These are phyloP conservation scores for Hypomontagnella submonticulosa DNA, from an alignment of 495 filamentous ascomycete genomes.

Conservation along the genomic window DNA sequence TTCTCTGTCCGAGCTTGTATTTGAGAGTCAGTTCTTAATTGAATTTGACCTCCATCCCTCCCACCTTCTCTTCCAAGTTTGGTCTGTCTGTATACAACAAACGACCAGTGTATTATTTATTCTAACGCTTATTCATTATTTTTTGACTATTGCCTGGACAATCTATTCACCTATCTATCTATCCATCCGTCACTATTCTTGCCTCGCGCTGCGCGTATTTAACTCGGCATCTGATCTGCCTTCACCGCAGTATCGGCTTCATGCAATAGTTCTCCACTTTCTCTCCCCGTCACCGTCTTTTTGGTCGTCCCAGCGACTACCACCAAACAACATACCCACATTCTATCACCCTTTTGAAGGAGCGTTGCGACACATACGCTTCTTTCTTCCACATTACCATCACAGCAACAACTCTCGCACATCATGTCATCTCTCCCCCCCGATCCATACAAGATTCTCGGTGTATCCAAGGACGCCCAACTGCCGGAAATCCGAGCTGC, in stretches of 20 bases:
- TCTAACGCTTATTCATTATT: slow-evolving; percentile 18
- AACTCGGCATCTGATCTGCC: slow-evolving; percentile 32
- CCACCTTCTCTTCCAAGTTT: slow-evolving; percentile 17
- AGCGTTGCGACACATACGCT: slow-evolving; percentile 24
- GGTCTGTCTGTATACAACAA: slow-evolving; percentile 20
- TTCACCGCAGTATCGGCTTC: slow-evolving; percentile 47
- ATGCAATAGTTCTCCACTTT: slow-evolving; percentile 54
- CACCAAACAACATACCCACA: slow-evolving; percentile 37
- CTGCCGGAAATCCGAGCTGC: slow-evolving; percentile 78
- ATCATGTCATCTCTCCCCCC: slow-evolving; percentile 74
- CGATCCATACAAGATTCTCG: slow-evolving; percentile 86
- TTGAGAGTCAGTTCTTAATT: slow-evolving; percentile 47
- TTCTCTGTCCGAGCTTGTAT: slow-evolving; percentile 14
- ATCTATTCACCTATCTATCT: background rate
- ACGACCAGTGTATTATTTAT: slow-evolving; percentile 44
- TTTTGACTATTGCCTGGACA: slow-evolving; percentile 21
- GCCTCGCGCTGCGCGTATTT: slow-evolving; percentile 27
- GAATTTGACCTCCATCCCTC: slow-evolving; percentile 42
- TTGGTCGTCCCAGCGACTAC: slow-evolving; percentile 45
- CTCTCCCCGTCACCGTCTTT: slow-evolving; percentile 42
- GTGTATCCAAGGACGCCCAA: slow-evolving; percentile 79
- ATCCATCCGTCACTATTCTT: slow-evolving; percentile 22
- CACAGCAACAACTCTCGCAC: slow-evolving; percentile 44
- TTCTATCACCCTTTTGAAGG: slow-evolving; percentile 7
- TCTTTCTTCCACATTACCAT: slow-evolving; percentile 25